phyloP scores from a whole-genome alignment of 805 yeast species.

The Candida coquimbonensis region DNA sequence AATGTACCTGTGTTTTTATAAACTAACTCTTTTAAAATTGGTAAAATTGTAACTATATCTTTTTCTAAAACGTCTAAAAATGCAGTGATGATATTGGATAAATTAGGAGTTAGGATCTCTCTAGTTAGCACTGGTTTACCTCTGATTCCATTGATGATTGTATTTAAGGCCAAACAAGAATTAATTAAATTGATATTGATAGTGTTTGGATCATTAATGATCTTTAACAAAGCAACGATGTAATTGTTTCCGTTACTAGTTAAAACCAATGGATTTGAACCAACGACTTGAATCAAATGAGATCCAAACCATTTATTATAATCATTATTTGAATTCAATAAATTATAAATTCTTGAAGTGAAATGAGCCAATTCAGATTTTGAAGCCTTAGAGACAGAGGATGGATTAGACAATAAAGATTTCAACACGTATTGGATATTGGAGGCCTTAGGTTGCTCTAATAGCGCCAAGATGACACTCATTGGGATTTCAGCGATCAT shows the following conservation, averaged over 20 bases:
- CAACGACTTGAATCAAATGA: constrained; percentile 23
- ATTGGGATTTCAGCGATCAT: constrained; percentile 20
- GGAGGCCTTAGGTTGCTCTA: constrained; percentile 16
- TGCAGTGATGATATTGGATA: constrained; percentile 52
- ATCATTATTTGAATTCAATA: constrained; percentile 29
- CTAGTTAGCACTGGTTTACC: constrained; percentile 82
- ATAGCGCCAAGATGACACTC: constrained; percentile 13
- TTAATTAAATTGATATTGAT: constrained; percentile 25
- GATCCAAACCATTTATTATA: constrained; percentile 30
- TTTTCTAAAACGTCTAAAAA: constrained; percentile 41
- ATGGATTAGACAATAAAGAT: constrained; percentile 16
- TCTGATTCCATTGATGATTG: constrained; percentile 39
- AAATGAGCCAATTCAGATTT: constrained; percentile 46
- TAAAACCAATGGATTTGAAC: constrained; percentile 22
- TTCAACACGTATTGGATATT: constrained; percentile 18
- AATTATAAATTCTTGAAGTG: constrained; percentile 26
- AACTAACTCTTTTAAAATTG: constrained; percentile 37
- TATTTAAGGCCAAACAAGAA: constrained; percentile 24
- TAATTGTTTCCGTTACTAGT: constrained; percentile 32
- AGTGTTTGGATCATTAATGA: constrained; percentile 26
- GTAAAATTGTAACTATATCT: constrained; percentile 27
- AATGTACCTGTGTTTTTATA: constrained; percentile 68
- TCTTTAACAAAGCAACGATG: constrained; percentile 29
- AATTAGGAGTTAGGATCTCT: constrained; percentile 74
- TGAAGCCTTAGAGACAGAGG: constrained; percentile 34